These are phyloP conservation scores for Angophora floribunda DNA, from an alignment of 345 rosid species.

Conservation along the genomic window DNA sequence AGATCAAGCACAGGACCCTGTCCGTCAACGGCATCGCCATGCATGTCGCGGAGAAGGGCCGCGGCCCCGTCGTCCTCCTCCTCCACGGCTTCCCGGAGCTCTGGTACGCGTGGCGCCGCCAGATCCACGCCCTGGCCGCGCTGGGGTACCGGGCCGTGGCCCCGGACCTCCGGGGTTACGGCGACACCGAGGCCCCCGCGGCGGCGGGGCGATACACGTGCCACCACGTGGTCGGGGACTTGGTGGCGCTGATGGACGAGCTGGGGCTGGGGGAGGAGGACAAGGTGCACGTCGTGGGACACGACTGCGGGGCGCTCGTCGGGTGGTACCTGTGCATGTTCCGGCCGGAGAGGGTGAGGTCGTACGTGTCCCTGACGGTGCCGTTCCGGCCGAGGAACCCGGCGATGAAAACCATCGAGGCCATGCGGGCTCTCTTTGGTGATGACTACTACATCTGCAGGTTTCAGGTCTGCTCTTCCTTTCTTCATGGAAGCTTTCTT, in stretches of 20 bases:
- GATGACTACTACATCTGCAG: slow-evolving; percentile 83
- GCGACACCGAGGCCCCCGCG: slow-evolving; percentile 49
- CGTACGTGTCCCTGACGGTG: slow-evolving; percentile 51
- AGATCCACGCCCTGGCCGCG: slow-evolving; percentile 42
- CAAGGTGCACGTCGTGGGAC: slow-evolving; percentile 55
- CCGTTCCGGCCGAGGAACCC: slow-evolving; percentile 68
- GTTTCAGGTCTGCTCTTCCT: slow-evolving; percentile 43
- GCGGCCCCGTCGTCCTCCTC: slow-evolving; percentile 47
- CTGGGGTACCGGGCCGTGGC: slow-evolving; percentile 59
- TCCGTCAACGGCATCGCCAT: slow-evolving; percentile 57
- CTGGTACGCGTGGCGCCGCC: slow-evolving; percentile 92
- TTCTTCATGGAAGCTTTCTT: background rate
- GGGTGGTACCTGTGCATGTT: slow-evolving; percentile 77
- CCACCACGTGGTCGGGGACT: slow-evolving; percentile 52
- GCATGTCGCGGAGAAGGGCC: slow-evolving; percentile 72
- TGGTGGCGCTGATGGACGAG: slow-evolving; percentile 44
- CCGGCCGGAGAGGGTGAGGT: slow-evolving; percentile 57
- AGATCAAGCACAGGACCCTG: slow-evolving; percentile 38
- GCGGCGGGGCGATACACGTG: slow-evolving; percentile 42
- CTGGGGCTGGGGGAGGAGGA: slow-evolving; percentile 37
- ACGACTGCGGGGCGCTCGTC: slow-evolving; percentile 74
- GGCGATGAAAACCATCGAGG: slow-evolving; percentile 34
- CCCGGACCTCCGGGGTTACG: slow-evolving; percentile 79
- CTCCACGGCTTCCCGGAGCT: slow-evolving; percentile 86
- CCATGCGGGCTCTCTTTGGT: slow-evolving; percentile 46